Evolutionary conservation across 371 early-diverging fungal species (phyloP).

Genomic region (Apophysomyces elegans): DNA sequence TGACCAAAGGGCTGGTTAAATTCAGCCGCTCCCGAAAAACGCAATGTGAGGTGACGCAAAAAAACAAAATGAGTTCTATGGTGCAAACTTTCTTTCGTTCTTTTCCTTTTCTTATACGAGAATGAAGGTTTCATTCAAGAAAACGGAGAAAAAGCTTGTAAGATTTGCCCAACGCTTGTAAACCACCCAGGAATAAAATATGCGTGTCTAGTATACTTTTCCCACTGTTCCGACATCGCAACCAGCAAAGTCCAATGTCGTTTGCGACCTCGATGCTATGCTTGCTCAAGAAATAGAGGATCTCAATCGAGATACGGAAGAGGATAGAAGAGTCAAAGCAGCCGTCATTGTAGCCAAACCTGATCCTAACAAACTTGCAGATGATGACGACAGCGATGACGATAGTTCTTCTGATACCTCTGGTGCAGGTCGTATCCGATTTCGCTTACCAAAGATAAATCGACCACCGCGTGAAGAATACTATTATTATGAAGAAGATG

Average conservation of each 20-base stretch:
- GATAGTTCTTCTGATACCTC: conserved; percentile 27
- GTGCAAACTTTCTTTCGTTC: conserved; percentile 1
- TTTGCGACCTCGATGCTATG: conserved; percentile 33
- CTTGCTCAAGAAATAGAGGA: conserved; percentile 50
- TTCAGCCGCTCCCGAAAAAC: too few species aligned
- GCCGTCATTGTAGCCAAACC: conserved; percentile 50
- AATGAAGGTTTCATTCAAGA: conserved; percentile 6
- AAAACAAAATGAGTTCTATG: background rate
- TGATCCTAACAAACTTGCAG: conserved; percentile 48
- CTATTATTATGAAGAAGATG: conserved; percentile 34
- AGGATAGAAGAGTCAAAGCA: conserved; percentile 46
- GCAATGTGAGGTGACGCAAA: too few species aligned
- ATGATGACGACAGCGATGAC: conserved; percentile 38
- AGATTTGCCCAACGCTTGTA: background rate
- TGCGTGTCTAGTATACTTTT: background rate
- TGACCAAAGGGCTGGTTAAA: too few species aligned
- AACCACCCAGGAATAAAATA: background rate
- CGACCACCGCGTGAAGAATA: conserved; percentile 15
- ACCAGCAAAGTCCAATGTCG: background rate
- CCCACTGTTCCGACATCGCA: conserved; percentile 1
- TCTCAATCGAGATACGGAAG: conserved; percentile 46
- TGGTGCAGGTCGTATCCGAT: conserved; percentile 13
- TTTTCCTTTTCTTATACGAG: background rate
- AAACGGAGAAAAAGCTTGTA: conserved; percentile 4
- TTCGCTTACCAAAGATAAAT: conserved; percentile 9